Percentiles rank a stretch among this genome's conserved stretches.
These are phyloP conservation scores for Diaporthe aspalathi DNA, from an alignment of 2,329 filamentous ascomycete genomes.

Conservation along the genomic window DNA sequence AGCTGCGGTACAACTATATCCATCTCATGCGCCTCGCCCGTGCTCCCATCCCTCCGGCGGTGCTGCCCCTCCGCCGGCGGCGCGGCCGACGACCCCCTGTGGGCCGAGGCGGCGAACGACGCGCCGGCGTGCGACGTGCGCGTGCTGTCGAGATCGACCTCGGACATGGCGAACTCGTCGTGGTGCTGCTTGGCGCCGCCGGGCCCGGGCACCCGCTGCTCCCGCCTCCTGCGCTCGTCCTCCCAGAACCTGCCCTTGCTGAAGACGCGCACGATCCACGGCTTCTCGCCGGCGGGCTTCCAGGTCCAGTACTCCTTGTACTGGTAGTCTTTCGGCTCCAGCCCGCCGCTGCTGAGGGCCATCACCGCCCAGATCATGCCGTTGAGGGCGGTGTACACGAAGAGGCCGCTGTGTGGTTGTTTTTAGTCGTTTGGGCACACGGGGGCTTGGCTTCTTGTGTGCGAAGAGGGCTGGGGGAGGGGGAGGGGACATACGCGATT, in stretches of 20 bases:
- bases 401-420: constrained; percentile 59
- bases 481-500: constrained; percentile 66
- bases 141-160: constrained; percentile 32
- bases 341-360: constrained; percentile 53
- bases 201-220: constrained; percentile 2
- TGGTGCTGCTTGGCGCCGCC: constrained; percentile 29
- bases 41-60: constrained; percentile 5
- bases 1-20: constrained; percentile 33
- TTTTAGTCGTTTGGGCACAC: background rate
- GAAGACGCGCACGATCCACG: constrained; percentile 58
- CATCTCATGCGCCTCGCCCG: constrained; percentile 34
- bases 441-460: no score
- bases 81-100: constrained; percentile 27
- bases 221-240: constrained; percentile 39
- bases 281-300: constrained; percentile 59
- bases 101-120: constrained; percentile 33
- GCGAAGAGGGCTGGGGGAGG: no score
- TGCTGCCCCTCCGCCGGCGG: constrained; percentile 16
- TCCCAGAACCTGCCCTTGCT: constrained; percentile 44
- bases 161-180: constrained; percentile 37
- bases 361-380: constrained; percentile 59
- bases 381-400: constrained; percentile 65
- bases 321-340: constrained; percentile 64
- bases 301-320: constrained; percentile 68
- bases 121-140: constrained; percentile 34